Base-by-base conservation (phyloP, 352 stramenopile genomes). In the Globisporangium spiculum region DNA sequence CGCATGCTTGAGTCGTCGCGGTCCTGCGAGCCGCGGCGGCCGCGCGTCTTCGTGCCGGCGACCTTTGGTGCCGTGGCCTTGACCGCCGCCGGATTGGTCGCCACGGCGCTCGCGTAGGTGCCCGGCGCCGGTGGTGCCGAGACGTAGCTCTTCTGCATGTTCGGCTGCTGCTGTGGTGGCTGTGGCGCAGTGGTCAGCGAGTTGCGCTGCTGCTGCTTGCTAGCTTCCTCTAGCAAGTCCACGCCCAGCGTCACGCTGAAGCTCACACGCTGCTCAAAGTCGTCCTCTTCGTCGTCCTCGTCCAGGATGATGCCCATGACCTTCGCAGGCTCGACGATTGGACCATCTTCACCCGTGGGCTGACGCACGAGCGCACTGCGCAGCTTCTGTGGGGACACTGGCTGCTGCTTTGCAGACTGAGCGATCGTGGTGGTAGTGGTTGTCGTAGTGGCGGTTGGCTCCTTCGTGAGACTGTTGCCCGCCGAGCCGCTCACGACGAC, bases 201-300 rank as follows among this genome's bases (percentile, higher is more conserved):
- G 54, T 67, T 60, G 48, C 84, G 84, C 73, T 83, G 69, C 44
- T 80, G 70, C 63, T 90, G 79, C 74, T 90, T 81, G 74, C 81
- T 89, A 20, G 80, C 81, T 53, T 93, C 84, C 27, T 93, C 85
- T 5, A 79, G 16, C 27, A 88, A 63, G 50, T 93, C 84, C 18
- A 90, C 74, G 60, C 77, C 81, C 16, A 96, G 81, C 61, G 88
- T 96, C 36, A 96, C 86, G 65, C 86, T 91, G 67, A 94, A 96
- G 73, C 86, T 93, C 70, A 94, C 86, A 60, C 83, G 82, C 67
- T 92, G 75, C 14, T 78, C 71, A 44, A 27, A 30, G 22, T 52
- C 73, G 46, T 58, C 81, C 56, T 90, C 81, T 54, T 86, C 75
- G 22, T 77, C 75, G 24, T 91, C 82, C 20, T 82, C 77, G 32